Evolutionary conservation across 1,284 basidiomycete species (phyloP), one percentile per base, ranked within the genome.

Genomic region (Amylostereum areolatum): DNA sequence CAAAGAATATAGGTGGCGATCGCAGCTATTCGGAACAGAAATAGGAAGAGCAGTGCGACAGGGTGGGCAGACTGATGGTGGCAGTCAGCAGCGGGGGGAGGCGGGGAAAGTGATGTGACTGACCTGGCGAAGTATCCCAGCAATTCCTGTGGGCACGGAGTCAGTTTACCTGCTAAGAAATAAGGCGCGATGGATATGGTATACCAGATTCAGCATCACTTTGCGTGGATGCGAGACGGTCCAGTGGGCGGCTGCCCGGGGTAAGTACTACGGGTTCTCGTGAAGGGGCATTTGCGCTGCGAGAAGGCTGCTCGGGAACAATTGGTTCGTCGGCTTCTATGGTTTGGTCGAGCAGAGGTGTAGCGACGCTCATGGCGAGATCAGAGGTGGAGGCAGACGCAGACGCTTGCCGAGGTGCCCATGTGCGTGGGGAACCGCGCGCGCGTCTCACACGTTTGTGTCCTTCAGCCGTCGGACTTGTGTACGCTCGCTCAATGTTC

Each of bases 1-100:
- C 86, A 92, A 25, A 97, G 74, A 42, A 97, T 79, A 66, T 96
- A 97, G 3, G 93, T 88, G 3, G 84, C 73, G 46, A 97, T 83
- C 25, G 94, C 93, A 7, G 85, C 75, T 54, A 84, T 79, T 43
- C 93, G 79, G 73, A 97, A 96, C 61, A 91, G 68, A 67, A 85
- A 97, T 30, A 97, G 76, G 64, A 84, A 89, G 59, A 92, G 81
- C 25, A 97, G 76, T 7, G 85, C 83, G 49, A 87, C 61, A 2
- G 93, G 93, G 65, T 96, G 93, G 2, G 89, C 82, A 47, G 89
- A 92, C 81, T 89, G 63, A 33, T 30, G 25, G 18, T 10, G 18
- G 18, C 18, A 12, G 39, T 12, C 28, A 46, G n/a, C 18, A 29
- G 36, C 35, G 35, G 42, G 9, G 34, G 7, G 28, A 34, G 24